These are phyloP conservation scores for Plasmopara muralis DNA, from an alignment of 352 stramenopile genomes.

Conservation along the genomic window DNA sequence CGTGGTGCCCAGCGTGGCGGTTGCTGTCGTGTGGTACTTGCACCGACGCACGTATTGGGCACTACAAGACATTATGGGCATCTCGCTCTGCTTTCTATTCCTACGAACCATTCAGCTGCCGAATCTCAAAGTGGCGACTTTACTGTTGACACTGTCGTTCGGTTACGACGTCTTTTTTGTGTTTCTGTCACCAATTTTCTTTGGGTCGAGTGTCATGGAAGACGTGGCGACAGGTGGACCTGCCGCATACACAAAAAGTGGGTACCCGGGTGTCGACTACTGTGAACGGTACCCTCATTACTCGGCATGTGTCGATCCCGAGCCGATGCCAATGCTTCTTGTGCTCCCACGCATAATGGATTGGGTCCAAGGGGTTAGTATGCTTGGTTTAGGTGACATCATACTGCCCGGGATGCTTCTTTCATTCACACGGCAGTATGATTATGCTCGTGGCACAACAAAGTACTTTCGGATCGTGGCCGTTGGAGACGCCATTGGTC, in stretches of 20 bases:
- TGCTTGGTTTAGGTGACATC: constrained; percentile 95
- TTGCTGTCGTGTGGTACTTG: constrained; percentile 59
- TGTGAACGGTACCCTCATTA: constrained; percentile 64
- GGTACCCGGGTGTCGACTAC: constrained; percentile 67
- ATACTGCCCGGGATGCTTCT: constrained; percentile 92
- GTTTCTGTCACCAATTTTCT: constrained; percentile 89
- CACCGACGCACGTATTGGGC: constrained; percentile 68
- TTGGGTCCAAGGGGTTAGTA: constrained; percentile 86
- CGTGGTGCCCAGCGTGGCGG: constrained; percentile 22
- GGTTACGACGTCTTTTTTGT: constrained; percentile 96
- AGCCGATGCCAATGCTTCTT: constrained; percentile 93
- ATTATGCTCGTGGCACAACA: constrained; percentile 51
- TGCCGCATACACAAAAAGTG: constrained; percentile 55
- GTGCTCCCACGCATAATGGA: constrained; percentile 88
- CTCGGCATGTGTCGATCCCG: constrained; percentile 63
- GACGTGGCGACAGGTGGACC: constrained; percentile 88
- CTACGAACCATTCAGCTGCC: constrained; percentile 87
- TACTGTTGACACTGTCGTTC: constrained; percentile 89
- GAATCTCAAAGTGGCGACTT: constrained; percentile 84
- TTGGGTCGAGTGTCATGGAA: constrained; percentile 89
- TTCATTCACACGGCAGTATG: constrained; percentile 89
- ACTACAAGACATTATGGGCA: constrained; percentile 89
- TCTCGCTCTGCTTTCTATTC: constrained; percentile 91
- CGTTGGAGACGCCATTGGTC: constrained; percentile 89
- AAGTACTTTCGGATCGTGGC: constrained; percentile 87